Conservation (phyloP, 208 protist genomes). For the Crithidia sp. region DNA sequence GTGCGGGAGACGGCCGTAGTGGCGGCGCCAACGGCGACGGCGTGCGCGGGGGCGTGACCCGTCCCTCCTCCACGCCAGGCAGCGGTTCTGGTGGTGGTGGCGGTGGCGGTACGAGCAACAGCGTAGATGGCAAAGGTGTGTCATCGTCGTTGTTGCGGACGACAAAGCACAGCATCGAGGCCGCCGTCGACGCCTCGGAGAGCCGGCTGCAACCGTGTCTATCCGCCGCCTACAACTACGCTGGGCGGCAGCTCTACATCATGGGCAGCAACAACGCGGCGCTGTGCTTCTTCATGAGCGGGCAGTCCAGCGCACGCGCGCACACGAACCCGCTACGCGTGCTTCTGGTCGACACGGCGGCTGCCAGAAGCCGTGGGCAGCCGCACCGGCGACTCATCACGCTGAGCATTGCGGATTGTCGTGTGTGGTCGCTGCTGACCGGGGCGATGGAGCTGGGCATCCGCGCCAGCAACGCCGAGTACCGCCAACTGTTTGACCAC, state of each 20-base stretch:
- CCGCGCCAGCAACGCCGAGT: slow-evolving; percentile 69
- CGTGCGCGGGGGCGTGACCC: background rate
- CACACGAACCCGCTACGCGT: slow-evolving; percentile 57
- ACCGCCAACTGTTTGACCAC: slow-evolving; percentile 44
- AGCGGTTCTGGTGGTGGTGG: background rate
- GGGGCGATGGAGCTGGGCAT: slow-evolving; percentile 69
- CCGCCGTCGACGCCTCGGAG: slow-evolving; percentile 35
- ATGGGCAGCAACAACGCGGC: slow-evolving; percentile 69
- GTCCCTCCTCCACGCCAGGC: background rate
- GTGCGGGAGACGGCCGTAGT: slow-evolving; percentile 4
- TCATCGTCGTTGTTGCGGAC: slow-evolving; percentile 25
- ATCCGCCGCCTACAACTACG: slow-evolving; percentile 67
- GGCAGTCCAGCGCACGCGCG: slow-evolving; percentile 49
- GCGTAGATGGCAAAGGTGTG: background rate
- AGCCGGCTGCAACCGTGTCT: slow-evolving; percentile 47
- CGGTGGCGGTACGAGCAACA: background rate
- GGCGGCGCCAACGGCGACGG: background rate
- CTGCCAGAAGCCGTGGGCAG: background rate
- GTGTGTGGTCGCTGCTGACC: slow-evolving; percentile 57
- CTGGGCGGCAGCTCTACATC: slow-evolving; percentile 62
- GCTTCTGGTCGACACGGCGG: slow-evolving; percentile 40
- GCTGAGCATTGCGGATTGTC: slow-evolving; percentile 61
- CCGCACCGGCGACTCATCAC: slow-evolving; percentile 50
- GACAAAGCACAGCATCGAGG: slow-evolving; percentile 44
- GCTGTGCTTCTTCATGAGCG: slow-evolving; percentile 70